Conservation (phyloP, 2,329 filamentous ascomycete species). For the Colletotrichum phormii region DNA sequence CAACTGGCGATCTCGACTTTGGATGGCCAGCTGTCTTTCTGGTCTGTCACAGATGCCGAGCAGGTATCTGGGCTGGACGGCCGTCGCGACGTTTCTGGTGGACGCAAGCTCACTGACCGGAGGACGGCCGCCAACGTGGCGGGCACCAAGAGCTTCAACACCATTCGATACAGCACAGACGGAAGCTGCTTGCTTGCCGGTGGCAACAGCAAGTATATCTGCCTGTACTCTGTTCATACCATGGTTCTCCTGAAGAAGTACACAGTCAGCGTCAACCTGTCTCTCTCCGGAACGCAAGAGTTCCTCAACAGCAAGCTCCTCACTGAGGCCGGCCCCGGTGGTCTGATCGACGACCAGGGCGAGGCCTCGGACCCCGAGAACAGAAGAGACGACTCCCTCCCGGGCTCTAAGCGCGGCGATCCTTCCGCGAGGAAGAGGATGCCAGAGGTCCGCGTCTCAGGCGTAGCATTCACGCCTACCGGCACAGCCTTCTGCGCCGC, state of each 20-base stretch:
- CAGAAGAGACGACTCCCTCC: conserved; percentile 81
- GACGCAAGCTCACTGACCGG: conserved; percentile 87
- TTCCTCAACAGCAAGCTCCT: conserved; percentile 93
- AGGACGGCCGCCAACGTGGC: conserved; percentile 90
- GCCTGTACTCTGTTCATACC: conserved; percentile 93
- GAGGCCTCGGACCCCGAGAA: conserved; percentile 92
- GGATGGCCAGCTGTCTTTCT: conserved; percentile 95
- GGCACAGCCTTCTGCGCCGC: conserved; percentile 94
- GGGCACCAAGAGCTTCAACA: conserved; percentile 90
- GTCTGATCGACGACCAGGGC: conserved; percentile 86
- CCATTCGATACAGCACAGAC: conserved; percentile 91
- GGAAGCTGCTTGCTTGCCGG: conserved; percentile 90
- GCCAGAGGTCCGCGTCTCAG: conserved; percentile 86
- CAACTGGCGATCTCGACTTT: conserved; percentile 93
- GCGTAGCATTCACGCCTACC: conserved; percentile 88
- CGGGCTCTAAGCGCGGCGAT: conserved; percentile 89
- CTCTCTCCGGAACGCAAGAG: conserved; percentile 94
- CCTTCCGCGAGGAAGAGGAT: conserved; percentile 80
- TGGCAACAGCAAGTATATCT: conserved; percentile 99
- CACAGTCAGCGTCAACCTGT: conserved; percentile 95
- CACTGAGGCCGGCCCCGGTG: conserved; percentile 88
- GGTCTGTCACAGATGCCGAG: conserved; percentile 88
- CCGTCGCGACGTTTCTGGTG: conserved; percentile 91
- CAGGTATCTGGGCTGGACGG: conserved; percentile 91
- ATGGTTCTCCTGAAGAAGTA: conserved; percentile 94